Base-by-base conservation (phyloP, 2,329 filamentous ascomycete species). In the Fusarium sp. region DNA sequence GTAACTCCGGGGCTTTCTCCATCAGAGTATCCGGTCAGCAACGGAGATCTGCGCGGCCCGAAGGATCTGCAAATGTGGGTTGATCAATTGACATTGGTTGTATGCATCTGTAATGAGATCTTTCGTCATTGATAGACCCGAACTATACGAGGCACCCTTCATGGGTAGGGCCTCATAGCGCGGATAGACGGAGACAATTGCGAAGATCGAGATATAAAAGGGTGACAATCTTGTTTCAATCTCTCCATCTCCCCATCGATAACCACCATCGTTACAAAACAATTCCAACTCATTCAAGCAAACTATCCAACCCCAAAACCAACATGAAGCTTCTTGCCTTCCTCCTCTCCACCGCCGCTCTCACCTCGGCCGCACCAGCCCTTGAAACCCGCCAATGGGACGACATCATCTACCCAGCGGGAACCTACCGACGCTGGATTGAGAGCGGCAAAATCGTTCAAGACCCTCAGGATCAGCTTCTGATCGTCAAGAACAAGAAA, bases 401-500 rank as follows among this genome's bases (percentile, higher is more conserved):
- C 22, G 22, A 42, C 29, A 61, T 69, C 22, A 35, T 65, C 20
- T 69, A 42, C n/a, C 66, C 61, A 7, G 42, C 22, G 2, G 62
- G 49, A 35, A 69, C 66, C 56, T 69, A 65, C 24, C 31, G 62
- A n/a, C 33, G 61, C 31, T 69, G 56, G 62, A 33, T 69, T 4
- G 31, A 64, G 11, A 69, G 22, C 6, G 62, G 62, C n/a, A 42
- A 29, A 16, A 58, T 58, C 4, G 4, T 69, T 3, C 20, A 36
- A 20, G 56, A 69, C 27, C 57, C 62, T 5, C 66, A 66, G 9
- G 62, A 69, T n/a, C 66, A 69, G 27, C 46, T 57, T 14, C 57
- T 69, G 6, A 35, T 69, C 16, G 66, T 69, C 62, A 66, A 69
- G 46, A 69, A 69, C 14, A 31, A 33, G 36, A 61, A 58, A n/a